Conservation (phyloP, 768 basidiomycete species). For the Pleurotus giganteus region DNA sequence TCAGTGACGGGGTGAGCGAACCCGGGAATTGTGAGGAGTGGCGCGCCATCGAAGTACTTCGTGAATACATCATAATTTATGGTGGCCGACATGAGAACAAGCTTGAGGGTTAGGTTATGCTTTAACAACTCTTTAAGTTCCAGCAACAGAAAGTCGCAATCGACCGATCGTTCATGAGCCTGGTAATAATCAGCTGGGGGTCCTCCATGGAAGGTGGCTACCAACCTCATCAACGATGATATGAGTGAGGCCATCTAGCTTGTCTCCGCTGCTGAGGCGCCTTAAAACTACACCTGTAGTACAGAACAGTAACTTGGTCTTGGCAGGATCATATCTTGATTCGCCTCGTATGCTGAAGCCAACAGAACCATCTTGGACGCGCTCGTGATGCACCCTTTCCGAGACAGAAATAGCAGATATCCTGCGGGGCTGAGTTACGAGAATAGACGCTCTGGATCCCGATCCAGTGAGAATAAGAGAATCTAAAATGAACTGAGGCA, state of each 20-base stretch:
- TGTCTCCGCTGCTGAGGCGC: conserved; percentile 72
- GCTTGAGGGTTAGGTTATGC: conserved; percentile 63
- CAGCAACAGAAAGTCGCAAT: conserved; percentile 85
- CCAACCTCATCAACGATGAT: conserved; percentile 87
- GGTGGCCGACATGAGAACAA: conserved; percentile 92
- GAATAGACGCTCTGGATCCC: conserved; percentile 69
- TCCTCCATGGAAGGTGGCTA: neutral
- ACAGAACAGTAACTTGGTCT: conserved; percentile 82
- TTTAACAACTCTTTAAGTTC: conserved; percentile 76
- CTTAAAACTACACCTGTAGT: conserved; percentile 93
- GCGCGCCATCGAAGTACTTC: conserved; percentile 79
- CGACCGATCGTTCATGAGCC: conserved; percentile 92
- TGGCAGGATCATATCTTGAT: conserved; percentile 51
- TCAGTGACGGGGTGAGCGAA: conserved; percentile 77
- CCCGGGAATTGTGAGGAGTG: conserved; percentile 82
- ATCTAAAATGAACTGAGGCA: conserved; percentile 90
- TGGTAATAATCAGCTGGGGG: conserved; percentile 23
- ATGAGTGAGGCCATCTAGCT: conserved; percentile 70
- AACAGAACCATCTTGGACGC: conserved; percentile 72
- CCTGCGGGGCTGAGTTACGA: conserved; percentile 88
- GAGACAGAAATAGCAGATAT: conserved; percentile 90
- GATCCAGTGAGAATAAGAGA: conserved; percentile 60
- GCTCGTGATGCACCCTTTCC: conserved; percentile 79
- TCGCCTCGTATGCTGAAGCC: conserved; percentile 93
- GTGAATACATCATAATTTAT: conserved; percentile 88